A percentile compares a stretch with the other conserved stretches of the same genome.
Evolutionary conservation across 805 yeast species (phyloP).

Genomic region (Diddensiella caesifluorescens): DNA sequence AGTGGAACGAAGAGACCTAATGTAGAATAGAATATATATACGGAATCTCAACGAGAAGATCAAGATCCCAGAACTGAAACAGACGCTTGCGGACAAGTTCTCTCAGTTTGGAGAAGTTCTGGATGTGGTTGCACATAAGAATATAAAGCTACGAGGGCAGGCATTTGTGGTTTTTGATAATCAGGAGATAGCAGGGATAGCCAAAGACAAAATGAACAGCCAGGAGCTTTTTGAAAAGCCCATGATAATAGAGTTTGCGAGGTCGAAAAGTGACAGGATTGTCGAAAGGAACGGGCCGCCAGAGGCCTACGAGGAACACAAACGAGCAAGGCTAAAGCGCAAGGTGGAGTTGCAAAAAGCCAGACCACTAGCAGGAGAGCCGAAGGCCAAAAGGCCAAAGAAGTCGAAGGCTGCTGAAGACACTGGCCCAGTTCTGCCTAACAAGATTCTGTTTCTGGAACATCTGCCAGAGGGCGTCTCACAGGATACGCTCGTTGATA

Average conservation of each 20-base stretch:
- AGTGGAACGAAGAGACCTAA: no score
- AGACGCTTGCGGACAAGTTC: conserved; percentile 40
- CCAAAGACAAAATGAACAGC: conserved; percentile 41
- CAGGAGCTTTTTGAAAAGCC: conserved; percentile 43
- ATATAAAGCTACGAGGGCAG: conserved; percentile 70
- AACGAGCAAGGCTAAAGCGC: conserved; percentile 21
- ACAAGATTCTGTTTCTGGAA: conserved; percentile 64
- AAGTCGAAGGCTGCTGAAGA: conserved; percentile 5
- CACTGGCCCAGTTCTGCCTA: conserved; percentile 39
- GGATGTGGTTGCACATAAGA: conserved; percentile 52
- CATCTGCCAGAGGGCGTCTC: conserved; percentile 46
- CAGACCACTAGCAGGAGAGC: conserved; percentile 10
- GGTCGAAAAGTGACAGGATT: conserved; percentile 42
- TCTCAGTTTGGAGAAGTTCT: conserved; percentile 43
- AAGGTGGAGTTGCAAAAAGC: conserved; percentile 18
- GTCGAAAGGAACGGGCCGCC: conserved; percentile 35
- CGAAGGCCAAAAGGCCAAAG: conserved; percentile 4
- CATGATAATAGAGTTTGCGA: conserved; percentile 45
- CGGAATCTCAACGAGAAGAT: conserved; percentile 70
- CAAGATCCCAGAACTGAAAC: conserved; percentile 45
- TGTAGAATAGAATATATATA: conserved; percentile 47
- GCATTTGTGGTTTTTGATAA: conserved; percentile 63
- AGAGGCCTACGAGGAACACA: conserved; percentile 20
- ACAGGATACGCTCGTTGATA: conserved; percentile 37
- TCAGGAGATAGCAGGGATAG: conserved; percentile 40